Base-by-base conservation (phyloP, 1,284 basidiomycete genomes). In the Malassezia globosa region DNA sequence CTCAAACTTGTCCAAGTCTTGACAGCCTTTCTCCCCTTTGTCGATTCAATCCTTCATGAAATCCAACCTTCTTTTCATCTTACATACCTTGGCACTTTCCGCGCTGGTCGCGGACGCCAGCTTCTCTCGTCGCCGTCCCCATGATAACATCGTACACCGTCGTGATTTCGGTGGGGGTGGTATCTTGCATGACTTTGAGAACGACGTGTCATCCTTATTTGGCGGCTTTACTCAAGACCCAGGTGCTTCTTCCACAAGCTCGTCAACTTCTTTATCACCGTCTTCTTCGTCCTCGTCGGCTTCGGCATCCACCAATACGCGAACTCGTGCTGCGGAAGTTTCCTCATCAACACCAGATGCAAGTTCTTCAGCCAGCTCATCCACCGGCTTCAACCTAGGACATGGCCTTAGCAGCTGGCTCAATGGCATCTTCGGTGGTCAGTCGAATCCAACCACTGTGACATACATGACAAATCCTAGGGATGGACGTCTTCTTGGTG, bases 51-150 rank as follows among this genome's bases (percentile, higher is more conserved):
- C n/a, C n/a, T n/a, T n/a, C n/a, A 31, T 31, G 29, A 31, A 31
- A 16, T 31, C 16, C 11, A 11, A 13, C 29, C 16, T 31, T 31
- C 11, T 16, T 31, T 5, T 31, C 16, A 16, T 16, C 16, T 16
- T 31, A 13, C 29, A 31, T 13, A 16, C 29, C 16, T 4, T 31
- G 11, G 11, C 16, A 16, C 16, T 31, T 2, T 31, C 29, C 16
- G 29, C 29, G 29, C n/a, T n/a, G n/a, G 37, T 7, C 5, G 13
- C n/a, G 19, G 36, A 51, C 25, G 48, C 42, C n/a, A 16, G 31
- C 5, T 7, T 35, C 19, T 25, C 40, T 29, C 24, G 21, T 8
- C 41, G 41, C 22, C 31, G 34, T 36, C 33, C 33, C 14, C 42
- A 45, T 23, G 13, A 19, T 4, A 19, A 34, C 8, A 14, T 25